Percentiles rank a stretch among this genome's conserved stretches.
These are phyloP conservation scores for Mortierella sp. DNA, from an alignment of 371 early-diverging fungal genomes.

Conservation along the genomic window DNA sequence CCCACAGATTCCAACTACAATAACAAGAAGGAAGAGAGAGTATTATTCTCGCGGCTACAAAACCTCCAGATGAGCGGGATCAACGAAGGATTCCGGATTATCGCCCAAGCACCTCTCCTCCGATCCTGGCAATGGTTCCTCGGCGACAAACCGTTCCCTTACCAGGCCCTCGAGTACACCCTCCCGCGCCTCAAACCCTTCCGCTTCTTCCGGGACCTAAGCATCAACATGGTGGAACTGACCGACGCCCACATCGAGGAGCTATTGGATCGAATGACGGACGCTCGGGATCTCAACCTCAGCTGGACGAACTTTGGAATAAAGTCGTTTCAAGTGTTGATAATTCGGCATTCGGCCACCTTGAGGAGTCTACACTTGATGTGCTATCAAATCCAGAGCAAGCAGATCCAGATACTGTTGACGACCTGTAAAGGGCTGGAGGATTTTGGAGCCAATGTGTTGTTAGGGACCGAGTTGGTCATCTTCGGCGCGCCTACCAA, in stretches of 20 bases:
- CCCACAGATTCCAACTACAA: neutral
- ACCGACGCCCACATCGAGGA: neutral
- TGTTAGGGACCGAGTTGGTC: neutral
- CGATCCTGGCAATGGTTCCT: conserved; percentile 6
- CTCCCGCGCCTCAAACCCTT: neutral
- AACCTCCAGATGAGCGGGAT: neutral
- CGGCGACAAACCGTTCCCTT: neutral
- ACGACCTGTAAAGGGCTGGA: neutral
- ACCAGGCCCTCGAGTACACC: neutral
- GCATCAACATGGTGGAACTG: neutral
- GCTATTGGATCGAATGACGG: neutral
- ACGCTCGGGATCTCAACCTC: conserved; percentile 2
- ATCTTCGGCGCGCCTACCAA: neutral
- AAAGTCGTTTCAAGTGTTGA: neutral
- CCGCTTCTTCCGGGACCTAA: neutral
- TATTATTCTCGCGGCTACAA: neutral
- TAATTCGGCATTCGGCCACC: neutral
- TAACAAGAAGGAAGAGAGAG: neutral
- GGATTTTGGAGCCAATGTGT: neutral
- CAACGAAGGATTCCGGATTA: neutral
- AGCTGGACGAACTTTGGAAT: neutral
- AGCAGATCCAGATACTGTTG: neutral
- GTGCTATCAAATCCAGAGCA: neutral
- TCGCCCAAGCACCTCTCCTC: neutral
- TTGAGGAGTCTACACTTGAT: neutral